Evolutionary conservation across 805 yeast species (phyloP), one percentile per base, ranked within the genome.

Genomic region (Ogataea polymorpha): DNA sequence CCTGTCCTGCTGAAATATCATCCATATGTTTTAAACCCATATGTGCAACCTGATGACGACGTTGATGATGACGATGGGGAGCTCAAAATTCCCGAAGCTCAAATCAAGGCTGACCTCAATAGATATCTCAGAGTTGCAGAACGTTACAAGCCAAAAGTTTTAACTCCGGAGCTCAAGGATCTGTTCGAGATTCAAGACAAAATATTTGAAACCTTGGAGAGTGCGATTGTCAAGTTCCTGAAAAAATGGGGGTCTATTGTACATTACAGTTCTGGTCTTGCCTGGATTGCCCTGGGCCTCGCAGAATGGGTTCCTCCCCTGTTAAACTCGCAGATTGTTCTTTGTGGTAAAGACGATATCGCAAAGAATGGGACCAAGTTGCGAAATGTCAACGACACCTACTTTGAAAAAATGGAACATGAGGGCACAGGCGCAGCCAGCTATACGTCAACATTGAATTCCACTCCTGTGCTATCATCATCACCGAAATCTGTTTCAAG

Each of bases 261-360:
- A 39, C 80, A 79, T 50, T 90, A 90, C 58, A 93, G 87, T 60
- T 72, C 82, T 32, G 90, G 95, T 0, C 70, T 89, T 53, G 74
- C 91, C 3, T 89, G 96, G 96, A 77, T 86, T 14, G 96, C 96
- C 0, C 64, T 87, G 23, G 89, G 88, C 9, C 65, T 90, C 32
- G 91, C 96, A 0, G 96, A 88, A 60, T 89, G 96, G 96, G 74
- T 79, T 23, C 90, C 95, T 5, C 87, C 86, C 1, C 62, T 78
- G 27, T 67, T 68, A 12, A 67, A 70, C 35, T 72, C 79, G 10
- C 68, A 71, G 13, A 75, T 72, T 67, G 82, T 79, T 2, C 58
- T 79, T 31, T 68, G 76, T 42, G 83, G 82, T 4, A 65, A 79
- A 43, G 80, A 76, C 51, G 65, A 62, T 41, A 50, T 61, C 38